These are phyloP conservation scores for Myriangium duriaei DNA, from an alignment of 2,329 filamentous ascomycete species.

Conservation along the genomic window DNA sequence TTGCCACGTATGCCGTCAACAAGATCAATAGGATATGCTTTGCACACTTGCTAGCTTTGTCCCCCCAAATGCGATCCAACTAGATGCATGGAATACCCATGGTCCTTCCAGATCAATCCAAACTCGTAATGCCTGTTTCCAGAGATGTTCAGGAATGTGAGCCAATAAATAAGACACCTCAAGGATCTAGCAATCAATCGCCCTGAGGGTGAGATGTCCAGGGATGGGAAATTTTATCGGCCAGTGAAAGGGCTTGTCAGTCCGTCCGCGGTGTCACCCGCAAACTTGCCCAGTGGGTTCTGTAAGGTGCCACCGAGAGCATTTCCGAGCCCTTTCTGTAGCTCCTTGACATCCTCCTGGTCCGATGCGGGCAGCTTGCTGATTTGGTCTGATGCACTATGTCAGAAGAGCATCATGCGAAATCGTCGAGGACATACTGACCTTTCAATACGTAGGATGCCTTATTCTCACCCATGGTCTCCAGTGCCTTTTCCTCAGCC, in stretches of 20 bases:
- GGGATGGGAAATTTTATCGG: conserved; percentile 3
- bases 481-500: conserved; percentile 33
- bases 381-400: conserved; percentile 16
- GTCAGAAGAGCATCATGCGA: not conserved
- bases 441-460: conserved; percentile 23
- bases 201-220: no score
- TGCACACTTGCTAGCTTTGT: no score
- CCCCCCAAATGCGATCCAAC: no score
- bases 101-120: no score
- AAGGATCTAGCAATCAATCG: no score
- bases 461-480: conserved; percentile 43
- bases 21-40: no score
- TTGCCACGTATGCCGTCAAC: no score
- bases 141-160: no score
- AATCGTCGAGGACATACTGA: not conserved
- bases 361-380: conserved; percentile 19
- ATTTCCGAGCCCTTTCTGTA: conserved; percentile 23
- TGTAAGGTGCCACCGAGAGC: conserved; percentile 21
- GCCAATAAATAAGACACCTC: no score
- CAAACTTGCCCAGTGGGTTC: conserved; percentile 25
- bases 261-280: conserved; percentile 8
- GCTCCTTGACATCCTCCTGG: conserved; percentile 23
- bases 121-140: no score
- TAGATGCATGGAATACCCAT: no score
- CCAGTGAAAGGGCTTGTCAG: conserved; percentile 12